Base-by-base conservation (phyloP, 2,329 filamentous ascomycete genomes). In the Lecanicillium sp. region DNA sequence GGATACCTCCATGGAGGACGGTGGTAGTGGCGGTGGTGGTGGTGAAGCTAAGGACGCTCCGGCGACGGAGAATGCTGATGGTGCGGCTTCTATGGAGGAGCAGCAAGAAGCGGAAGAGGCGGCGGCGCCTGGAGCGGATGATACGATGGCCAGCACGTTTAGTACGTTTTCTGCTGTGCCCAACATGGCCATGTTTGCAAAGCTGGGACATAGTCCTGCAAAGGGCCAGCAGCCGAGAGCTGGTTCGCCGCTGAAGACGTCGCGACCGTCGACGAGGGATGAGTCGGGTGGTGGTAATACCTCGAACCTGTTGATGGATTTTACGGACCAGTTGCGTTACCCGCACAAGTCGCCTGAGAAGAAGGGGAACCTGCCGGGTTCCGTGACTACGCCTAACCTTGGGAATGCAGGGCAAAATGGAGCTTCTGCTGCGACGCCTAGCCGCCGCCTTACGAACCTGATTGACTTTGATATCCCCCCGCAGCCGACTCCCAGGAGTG, bases 111-210 rank as follows among this genome's bases (percentile, higher is more conserved):
- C n/a, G n/a, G n/a, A n/a, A 54, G 53, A 39, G 62, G 65, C 28
- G 52, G 59, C n/a, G 66, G 69, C 31, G 72, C n/a, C n/a, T 7
- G 22, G 72, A 31, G 74, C 71, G 2, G 82, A 87, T 47, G 81
- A 86, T 49, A 83, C 80, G 32, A 63, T 82, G 74, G 70, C 87
- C 59, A 95, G 86, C 70, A 81, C 81, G 4, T 84, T 94, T 56
- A 95, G 87, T 65, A 79, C 75, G 11, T 95, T 95, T 60, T 95
- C 90, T 2, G 87, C 86, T 8, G 78, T 95, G 38, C 87, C 87
- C 5, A 86, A 90, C 51, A 78, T 92, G 77, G 92, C 87, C 15
- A 80, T 81, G 51, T 87, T 94, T 52, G 81, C 85, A 8, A 80
- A 79, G 46, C 64, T 92, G 39, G 78, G 80, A 40, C 76, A 82